These are phyloP conservation scores for Xylaria intraflava DNA, from an alignment of 495 filamentous ascomycete species.

Conservation along the genomic window DNA sequence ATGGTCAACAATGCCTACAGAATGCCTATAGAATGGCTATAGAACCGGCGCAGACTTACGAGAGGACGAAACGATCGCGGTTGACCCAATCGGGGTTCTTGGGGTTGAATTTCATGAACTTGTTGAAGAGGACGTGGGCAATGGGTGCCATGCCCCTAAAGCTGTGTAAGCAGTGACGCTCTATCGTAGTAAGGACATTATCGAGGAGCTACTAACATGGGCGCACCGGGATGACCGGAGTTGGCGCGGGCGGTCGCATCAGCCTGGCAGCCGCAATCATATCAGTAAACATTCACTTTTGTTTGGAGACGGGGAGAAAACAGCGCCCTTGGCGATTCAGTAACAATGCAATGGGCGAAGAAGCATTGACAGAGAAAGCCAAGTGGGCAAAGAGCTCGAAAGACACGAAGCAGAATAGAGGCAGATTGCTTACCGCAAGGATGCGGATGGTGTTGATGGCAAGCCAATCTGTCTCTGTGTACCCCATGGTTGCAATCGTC, in stretches of 20 bases:
- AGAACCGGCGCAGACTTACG: conserved; percentile 57
- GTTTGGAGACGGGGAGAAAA: conserved; percentile 6
- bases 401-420: conserved; percentile 34
- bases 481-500: conserved; percentile 69
- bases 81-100: conserved; percentile 97
- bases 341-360: conserved; percentile 23
- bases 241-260: conserved; percentile 96
- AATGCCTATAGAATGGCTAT: neutral
- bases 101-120: conserved; percentile 99
- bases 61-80: conserved; percentile 97
- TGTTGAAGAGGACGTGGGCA: conserved; percentile 96
- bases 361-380: neutral
- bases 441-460: conserved; percentile 97
- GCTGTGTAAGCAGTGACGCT: conserved; percentile 16
- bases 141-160: conserved; percentile 87
- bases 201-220: conserved; percentile 53
- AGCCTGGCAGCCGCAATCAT: conserved; percentile 52
- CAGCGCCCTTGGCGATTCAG: conserved; percentile 10
- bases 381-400: conserved; percentile 1
- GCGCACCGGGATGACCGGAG: conserved; percentile 96
- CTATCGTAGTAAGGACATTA: neutral
- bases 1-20: neutral
- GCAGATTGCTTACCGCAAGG: conserved; percentile 70
- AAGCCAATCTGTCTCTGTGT: conserved; percentile 74
- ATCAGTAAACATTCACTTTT: conserved; percentile 5